Conservation (phyloP, 805 yeast species). For the Hanseniaspora clermontiae region DNA sequence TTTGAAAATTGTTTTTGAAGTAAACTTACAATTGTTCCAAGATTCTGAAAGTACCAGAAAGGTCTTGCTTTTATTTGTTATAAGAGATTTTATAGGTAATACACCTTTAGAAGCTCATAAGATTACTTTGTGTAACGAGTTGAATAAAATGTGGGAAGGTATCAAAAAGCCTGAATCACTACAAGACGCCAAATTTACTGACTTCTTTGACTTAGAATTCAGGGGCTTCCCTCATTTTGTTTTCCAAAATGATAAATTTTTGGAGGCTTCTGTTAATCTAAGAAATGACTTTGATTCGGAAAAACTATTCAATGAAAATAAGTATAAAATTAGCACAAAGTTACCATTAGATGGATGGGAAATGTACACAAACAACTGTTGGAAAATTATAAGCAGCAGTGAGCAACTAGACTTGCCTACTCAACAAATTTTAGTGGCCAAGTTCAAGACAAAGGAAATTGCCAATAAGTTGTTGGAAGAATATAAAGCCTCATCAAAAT, state of each 20-base stretch:
- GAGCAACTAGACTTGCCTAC: conserved; percentile 94
- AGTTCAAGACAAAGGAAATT: conserved; percentile 89
- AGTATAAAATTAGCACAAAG: conserved; percentile 50
- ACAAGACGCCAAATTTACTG: conserved; percentile 42
- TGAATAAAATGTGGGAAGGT: conserved; percentile 64
- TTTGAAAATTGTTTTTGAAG: conserved; percentile 91
- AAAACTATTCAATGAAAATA: conserved; percentile 44
- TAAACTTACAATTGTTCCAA: conserved; percentile 64
- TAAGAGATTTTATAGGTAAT: conserved; percentile 80
- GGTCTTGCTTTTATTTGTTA: conserved; percentile 68
- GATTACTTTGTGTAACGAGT: conserved; percentile 54
- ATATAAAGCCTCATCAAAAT: conserved; percentile 30
- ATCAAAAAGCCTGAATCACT: conserved; percentile 62
- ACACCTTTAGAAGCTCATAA: conserved; percentile 69
- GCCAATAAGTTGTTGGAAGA: conserved; percentile 39
- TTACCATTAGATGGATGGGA: conserved; percentile 97
- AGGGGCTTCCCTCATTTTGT: conserved; percentile 75
- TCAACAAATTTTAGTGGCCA: conserved; percentile 87
- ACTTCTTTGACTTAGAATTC: conserved; percentile 77
- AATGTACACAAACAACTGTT: conserved; percentile 74
- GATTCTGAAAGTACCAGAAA: conserved; percentile 45
- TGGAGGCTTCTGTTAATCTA: conserved; percentile 43
- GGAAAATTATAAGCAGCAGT: conserved; percentile 88
- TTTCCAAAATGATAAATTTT: conserved; percentile 62
- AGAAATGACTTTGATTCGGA: conserved; percentile 44